phyloP scores from a whole-genome alignment of 176 grass and related monocot genomes.

The Olyra latifolia region DNA sequence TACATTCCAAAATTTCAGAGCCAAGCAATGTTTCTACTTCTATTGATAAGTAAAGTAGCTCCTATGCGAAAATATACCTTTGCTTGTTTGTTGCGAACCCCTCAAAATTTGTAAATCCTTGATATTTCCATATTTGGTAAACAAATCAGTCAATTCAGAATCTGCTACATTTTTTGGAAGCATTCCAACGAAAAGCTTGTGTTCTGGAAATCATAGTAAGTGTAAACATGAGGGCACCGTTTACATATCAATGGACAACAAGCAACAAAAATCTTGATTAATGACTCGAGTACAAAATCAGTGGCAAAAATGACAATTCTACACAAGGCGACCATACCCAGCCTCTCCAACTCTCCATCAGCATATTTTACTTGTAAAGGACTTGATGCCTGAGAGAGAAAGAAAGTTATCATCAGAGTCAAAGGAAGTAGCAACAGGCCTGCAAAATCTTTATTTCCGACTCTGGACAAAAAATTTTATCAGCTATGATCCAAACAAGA shows the following conservation, averaged over 20 bases:
- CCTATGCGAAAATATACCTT: conserved; percentile 54
- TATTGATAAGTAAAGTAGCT: conserved; percentile 24
- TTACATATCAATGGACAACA: background rate
- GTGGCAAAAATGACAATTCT: conserved; percentile 23
- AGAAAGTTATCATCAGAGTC: conserved; percentile 12
- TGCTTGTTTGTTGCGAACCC: conserved; percentile 93
- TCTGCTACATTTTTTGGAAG: conserved; percentile 94
- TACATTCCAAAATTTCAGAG: conserved; percentile 6
- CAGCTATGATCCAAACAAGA: conserved; percentile 4
- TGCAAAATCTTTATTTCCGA: conserved; percentile 15
- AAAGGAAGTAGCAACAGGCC: conserved; percentile 7
- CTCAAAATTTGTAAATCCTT: conserved; percentile 97
- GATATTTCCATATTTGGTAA: conserved; percentile 89
- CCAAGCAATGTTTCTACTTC: conserved; percentile 13
- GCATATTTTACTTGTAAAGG: conserved; percentile 99
- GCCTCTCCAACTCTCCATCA: conserved; percentile 97
- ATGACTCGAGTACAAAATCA: background rate
- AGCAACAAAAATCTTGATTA: background rate
- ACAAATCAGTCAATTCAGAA: conserved; percentile 67
- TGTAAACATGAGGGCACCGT: conserved; percentile 25
- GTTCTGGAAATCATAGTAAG: conserved; percentile 54
- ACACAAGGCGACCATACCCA: conserved; percentile 54
- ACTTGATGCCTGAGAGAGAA: conserved; percentile 72
- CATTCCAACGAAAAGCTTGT: conserved; percentile 99
- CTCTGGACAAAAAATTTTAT: background rate